Conservation (phyloP, 2,329 filamentous ascomycete species). For the Ceratocystis alfenasii region DNA sequence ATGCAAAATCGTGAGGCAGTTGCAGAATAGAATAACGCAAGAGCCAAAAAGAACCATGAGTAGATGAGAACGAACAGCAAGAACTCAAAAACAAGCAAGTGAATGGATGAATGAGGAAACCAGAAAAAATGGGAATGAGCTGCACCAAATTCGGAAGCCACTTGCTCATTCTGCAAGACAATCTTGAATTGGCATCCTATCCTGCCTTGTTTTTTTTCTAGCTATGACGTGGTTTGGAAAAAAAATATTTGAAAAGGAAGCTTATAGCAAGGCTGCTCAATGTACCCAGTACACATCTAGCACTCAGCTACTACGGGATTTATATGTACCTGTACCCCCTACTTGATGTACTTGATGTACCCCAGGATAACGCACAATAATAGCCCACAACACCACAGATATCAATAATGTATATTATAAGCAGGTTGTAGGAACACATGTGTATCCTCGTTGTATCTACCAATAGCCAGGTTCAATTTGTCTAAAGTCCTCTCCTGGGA, state of each 20-base stretch:
- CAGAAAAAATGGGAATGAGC: conserved; percentile 1
- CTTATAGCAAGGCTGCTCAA: neutral
- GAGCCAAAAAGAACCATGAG: neutral
- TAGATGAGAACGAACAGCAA: neutral
- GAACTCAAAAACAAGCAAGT: neutral
- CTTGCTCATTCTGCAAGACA: neutral
- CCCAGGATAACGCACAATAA: neutral
- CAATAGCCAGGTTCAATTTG: too few relatives aligned
- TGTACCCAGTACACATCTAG: neutral
- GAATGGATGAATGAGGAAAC: conserved; percentile 1
- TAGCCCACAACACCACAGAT: neutral
- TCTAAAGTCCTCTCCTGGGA: too few relatives aligned
- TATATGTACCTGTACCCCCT: neutral
- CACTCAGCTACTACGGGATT: neutral
- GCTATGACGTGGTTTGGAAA: conserved; percentile 3
- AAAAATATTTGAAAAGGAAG: neutral
- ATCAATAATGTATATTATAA: neutral
- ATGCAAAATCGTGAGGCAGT: neutral
- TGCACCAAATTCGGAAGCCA: neutral
- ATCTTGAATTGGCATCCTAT: neutral
- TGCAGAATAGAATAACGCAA: conserved; percentile 3
- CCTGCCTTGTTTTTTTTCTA: conserved; percentile 1
- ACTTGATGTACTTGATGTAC: neutral
- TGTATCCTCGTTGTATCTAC: too few relatives aligned
- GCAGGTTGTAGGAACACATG: too few relatives aligned